These are phyloP conservation scores for Mucor piriformis DNA, from an alignment of 371 early-diverging fungal genomes.

Conservation along the genomic window DNA sequence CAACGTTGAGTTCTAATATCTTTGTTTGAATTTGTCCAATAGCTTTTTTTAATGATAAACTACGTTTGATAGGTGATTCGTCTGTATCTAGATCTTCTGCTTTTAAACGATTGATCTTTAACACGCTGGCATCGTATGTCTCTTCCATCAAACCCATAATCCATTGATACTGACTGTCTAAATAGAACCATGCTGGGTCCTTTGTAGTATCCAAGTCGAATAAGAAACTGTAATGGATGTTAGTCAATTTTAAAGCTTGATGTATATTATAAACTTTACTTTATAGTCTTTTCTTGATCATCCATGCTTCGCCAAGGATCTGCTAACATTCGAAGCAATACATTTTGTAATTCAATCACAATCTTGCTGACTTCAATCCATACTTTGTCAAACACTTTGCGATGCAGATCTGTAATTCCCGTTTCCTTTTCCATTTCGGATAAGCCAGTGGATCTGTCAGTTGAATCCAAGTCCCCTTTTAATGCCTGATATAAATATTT, in stretches of 20 bases:
- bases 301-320: constrained; percentile 85
- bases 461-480: constrained; percentile 33
- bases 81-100: constrained; percentile 21
- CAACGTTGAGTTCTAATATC: constrained; percentile 36
- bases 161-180: constrained; percentile 89
- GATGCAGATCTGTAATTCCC: constrained; percentile 63
- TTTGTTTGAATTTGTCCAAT: constrained; percentile 33
- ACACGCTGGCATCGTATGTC: constrained; percentile 59
- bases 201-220: constrained; percentile 81
- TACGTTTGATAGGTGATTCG: constrained; percentile 41
- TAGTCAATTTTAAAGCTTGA: neutral
- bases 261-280: constrained; percentile 47
- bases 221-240: constrained; percentile 52
- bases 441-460: constrained; percentile 14
- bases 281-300: constrained; percentile 87
- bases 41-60: constrained; percentile 37
- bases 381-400: constrained; percentile 89
- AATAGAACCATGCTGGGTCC: constrained; percentile 91
- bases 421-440: constrained; percentile 27
- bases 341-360: constrained; percentile 70
- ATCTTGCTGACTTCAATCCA: constrained; percentile 92
- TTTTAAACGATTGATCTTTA: constrained; percentile 40
- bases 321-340: constrained; percentile 75
- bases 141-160: constrained; percentile 76
- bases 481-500: constrained; percentile 64